Evolutionary conservation across 805 yeast species (phyloP).

Genomic region (Myxozyma udenii): DNA sequence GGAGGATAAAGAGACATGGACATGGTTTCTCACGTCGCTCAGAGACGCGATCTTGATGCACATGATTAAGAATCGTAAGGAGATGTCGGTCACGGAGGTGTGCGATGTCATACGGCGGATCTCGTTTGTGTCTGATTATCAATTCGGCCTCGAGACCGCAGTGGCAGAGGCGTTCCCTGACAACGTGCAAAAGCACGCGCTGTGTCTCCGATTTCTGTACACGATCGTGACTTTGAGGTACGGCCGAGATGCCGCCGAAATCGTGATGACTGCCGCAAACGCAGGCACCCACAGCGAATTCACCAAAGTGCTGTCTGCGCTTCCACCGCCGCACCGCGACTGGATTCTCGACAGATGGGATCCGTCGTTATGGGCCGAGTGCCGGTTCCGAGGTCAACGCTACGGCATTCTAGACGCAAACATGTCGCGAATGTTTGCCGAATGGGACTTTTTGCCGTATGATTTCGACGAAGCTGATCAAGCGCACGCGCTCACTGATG

Average conservation of each 20-base stretch:
- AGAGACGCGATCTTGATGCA: conserved; percentile 13
- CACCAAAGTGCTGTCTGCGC: conserved; percentile 1
- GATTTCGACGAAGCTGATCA: not conserved
- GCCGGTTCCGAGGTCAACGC: conserved; percentile 11
- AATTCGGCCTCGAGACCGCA: conserved; percentile 8
- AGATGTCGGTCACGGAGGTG: conserved; percentile 5
- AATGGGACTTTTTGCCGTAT: conserved; percentile 11
- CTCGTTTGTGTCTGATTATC: conserved; percentile 18
- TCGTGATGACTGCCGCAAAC: conserved; percentile 13
- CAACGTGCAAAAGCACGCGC: conserved; percentile 8
- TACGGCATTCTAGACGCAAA: conserved; percentile 15
- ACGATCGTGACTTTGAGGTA: conserved; percentile 10
- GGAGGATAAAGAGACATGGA: conserved; percentile 10
- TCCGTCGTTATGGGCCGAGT: conserved; percentile 20
- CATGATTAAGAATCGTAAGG: conserved; percentile 3
- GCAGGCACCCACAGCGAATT: conserved; percentile 10
- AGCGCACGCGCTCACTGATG: not conserved
- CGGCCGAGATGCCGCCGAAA: conserved; percentile 13
- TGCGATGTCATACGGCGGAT: conserved; percentile 7
- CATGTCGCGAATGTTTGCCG: conserved; percentile 15
- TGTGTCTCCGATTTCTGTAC: conserved; percentile 15
- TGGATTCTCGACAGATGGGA: conserved; percentile 9
- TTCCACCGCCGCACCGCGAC: conserved; percentile 5
- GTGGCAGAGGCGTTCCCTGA: conserved; percentile 14
- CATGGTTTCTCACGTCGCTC: conserved; percentile 13